A percentile compares a stretch with the other conserved stretches of the same genome.
Evolutionary conservation across 1,284 basidiomycete genomes (phyloP).

Genomic region (Pascua guehoae): DNA sequence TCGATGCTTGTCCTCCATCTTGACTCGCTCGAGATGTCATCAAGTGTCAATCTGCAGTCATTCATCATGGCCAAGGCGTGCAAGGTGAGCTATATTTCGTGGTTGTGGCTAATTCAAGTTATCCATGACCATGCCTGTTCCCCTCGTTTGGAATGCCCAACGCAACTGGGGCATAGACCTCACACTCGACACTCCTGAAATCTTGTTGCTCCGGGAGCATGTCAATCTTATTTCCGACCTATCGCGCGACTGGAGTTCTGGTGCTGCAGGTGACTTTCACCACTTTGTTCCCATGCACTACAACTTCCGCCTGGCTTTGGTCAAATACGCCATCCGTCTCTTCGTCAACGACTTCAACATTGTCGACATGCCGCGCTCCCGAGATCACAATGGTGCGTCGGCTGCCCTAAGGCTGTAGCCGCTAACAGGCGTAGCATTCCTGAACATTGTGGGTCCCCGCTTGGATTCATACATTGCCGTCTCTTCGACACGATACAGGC

Average conservation of each 20-base stretch:
- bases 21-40: slow-evolving; percentile 70
- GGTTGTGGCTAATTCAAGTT: slow-evolving; percentile 17
- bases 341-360: slow-evolving; percentile 94
- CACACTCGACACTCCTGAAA: slow-evolving; percentile 64
- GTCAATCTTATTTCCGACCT: slow-evolving; percentile 87
- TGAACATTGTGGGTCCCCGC: slow-evolving; percentile 62
- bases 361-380: slow-evolving; percentile 75
- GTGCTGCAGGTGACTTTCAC: slow-evolving; percentile 69
- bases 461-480: slow-evolving; percentile 59
- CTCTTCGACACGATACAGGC: slow-evolving; percentile 67
- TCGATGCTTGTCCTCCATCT: slow-evolving; percentile 74
- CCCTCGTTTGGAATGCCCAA: slow-evolving; percentile 54
- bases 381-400: slow-evolving; percentile 69
- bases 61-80: slow-evolving; percentile 72
- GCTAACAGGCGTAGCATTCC: slow-evolving; percentile 57
- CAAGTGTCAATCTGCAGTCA: slow-evolving; percentile 79
- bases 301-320: slow-evolving; percentile 63
- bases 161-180: slow-evolving; percentile 74
- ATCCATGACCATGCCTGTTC: slow-evolving; percentile 53
- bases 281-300: slow-evolving; percentile 82
- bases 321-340: slow-evolving; percentile 72
- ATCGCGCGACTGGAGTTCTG: slow-evolving; percentile 80
- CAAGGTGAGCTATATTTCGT: slow-evolving; percentile 34
- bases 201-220: slow-evolving; percentile 82
- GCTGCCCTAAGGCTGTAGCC: not conserved